Percentiles rank a stretch among this genome's conserved stretches.
phyloP scores from a whole-genome alignment of 768 basidiomycete genomes.

The Cantharellus anzutake region DNA sequence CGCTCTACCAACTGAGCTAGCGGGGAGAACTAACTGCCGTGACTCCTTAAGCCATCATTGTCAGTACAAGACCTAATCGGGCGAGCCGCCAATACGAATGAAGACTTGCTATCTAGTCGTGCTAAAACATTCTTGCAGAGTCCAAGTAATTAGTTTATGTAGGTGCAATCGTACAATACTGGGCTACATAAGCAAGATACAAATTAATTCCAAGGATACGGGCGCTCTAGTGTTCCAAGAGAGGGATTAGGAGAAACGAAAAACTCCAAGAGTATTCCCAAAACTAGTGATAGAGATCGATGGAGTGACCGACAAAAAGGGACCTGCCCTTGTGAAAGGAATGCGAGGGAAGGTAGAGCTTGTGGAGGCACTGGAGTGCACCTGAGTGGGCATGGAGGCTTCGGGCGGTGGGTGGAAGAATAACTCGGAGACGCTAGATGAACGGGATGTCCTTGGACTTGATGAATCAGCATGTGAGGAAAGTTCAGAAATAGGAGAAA shows the following conservation, averaged over 20 bases:
- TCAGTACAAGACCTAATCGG: too few species aligned
- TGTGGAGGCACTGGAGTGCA: neutral
- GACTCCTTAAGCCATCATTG: too few species aligned
- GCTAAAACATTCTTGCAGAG: too few species aligned
- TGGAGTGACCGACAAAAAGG: conserved; percentile 19
- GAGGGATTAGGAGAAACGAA: conserved; percentile 12
- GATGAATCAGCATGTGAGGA: neutral
- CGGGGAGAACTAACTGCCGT: too few species aligned
- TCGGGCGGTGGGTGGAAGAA: neutral
- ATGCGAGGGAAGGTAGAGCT: conserved; percentile 28
- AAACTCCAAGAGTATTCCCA: conserved; percentile 55
- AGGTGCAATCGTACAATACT: too few species aligned
- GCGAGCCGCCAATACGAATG: too few species aligned
- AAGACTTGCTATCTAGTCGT: too few species aligned
- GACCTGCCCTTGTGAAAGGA: conserved; percentile 61
- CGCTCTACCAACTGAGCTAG: conserved; percentile 27
- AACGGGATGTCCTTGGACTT: neutral
- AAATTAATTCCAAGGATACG: too few species aligned
- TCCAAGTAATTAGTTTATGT: too few species aligned
- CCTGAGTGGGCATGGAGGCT: neutral
- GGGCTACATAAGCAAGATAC: too few species aligned
- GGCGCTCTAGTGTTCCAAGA: too few species aligned
- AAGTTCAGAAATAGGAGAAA: conserved; percentile 7
- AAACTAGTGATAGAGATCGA: conserved; percentile 45
- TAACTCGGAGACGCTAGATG: neutral